Evolutionary conservation across 257 asterid genomes (phyloP).

Genomic region (Przewalskia tangutica): DNA sequence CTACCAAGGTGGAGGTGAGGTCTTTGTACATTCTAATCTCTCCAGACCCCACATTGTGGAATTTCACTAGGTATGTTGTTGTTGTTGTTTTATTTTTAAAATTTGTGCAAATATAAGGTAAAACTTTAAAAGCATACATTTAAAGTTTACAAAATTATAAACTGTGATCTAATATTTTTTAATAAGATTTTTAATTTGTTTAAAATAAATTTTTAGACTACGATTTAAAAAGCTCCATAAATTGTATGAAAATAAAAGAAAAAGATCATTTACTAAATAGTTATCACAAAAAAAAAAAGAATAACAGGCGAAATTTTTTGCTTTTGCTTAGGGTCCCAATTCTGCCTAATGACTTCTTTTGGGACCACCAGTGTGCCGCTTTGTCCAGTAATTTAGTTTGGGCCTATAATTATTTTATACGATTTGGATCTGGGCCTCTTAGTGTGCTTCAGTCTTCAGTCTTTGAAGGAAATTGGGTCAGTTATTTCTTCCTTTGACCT

Average conservation of each 20-base stretch:
- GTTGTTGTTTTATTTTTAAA: neutral
- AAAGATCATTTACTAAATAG: no score
- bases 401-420: slow-evolving; percentile 1
- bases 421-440: slow-evolving; percentile 13
- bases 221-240: neutral
- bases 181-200: neutral
- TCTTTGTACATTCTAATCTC: no score
- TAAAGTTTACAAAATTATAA: neutral
- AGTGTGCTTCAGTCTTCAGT: neutral
- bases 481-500: neutral
- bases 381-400: slow-evolving; percentile 1
- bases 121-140: neutral
- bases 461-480: neutral
- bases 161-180: neutral
- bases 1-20: no score
- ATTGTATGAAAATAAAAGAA: neutral
- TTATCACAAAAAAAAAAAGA: no score
- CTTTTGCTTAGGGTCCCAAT: slow-evolving; percentile 15
- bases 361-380: slow-evolving; percentile 18
- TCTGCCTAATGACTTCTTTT: neutral
- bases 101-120: neutral
- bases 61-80: no score
- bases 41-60: no score
- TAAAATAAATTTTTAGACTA: neutral
- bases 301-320: neutral